Evolutionary conservation across 768 basidiomycete genomes (phyloP), one percentile per base, ranked within the genome.

Genomic region (Tulasnella sp.): DNA sequence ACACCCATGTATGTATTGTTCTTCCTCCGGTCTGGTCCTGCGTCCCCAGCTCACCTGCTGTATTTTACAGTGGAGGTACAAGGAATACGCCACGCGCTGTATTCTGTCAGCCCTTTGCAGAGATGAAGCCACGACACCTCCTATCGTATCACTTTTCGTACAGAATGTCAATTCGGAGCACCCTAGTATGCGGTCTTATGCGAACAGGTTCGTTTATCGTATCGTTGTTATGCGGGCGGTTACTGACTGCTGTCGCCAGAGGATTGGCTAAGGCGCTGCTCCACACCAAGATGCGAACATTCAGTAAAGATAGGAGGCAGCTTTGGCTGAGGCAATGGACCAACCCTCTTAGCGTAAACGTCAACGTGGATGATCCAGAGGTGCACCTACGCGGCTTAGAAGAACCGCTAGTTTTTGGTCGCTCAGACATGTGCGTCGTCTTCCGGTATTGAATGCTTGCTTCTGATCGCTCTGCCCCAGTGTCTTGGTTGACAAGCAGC

Each of bases 241-340:
- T 34, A 14, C 21, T 42, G 48, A 63, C 12, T 19, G 15, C 59
- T 86, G 85, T 59, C 25, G 21, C 4, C 32, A 45, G 55, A 46
- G 86, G 80, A 8, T 68, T 87, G 23, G 75, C 81, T 15, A 84
- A 82, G 65, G 65, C 86, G 35, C 72, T 81, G 39, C 75, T 77
- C 32, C 79, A 80, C 63, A 73, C 88, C 65, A 89, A 89, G 69
- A 78, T 86, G 58, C 77, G 88, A 57, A 84, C 81, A 6, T 84
- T 84, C 63, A 77, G 85, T 34, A 71, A 71, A 62, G 77, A 63
- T 11, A 62, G 63, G 7, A 77, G 82, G 36, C 82, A 84, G 55
- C 73, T 87, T 19, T 89, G 87, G 87, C 67, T 78, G 35, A 79
- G 80, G 48, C 78, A 79, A 64, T 87, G 84, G 83, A 71, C 57